Evolutionary conservation across 1,284 basidiomycete species (phyloP).

Genomic region (Athelia sp.): DNA sequence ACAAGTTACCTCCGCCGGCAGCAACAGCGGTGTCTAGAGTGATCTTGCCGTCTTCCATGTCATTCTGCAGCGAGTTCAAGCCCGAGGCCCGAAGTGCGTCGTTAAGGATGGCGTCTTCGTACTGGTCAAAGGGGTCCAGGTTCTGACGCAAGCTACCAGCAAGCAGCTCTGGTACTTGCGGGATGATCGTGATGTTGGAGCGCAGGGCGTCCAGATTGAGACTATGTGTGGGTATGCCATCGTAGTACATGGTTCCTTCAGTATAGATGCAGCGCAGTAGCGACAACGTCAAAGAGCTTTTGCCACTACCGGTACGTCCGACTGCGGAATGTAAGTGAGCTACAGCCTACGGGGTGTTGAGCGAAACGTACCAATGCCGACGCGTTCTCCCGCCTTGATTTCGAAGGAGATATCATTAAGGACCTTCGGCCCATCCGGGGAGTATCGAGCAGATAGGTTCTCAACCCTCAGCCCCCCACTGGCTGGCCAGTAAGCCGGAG

Average conservation of each 20-base stretch:
- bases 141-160: constrained; percentile 41
- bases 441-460: constrained; percentile 53
- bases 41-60: constrained; percentile 25
- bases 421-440: constrained; percentile 40
- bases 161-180: constrained; percentile 48
- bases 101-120: constrained; percentile 46
- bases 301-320: constrained; percentile 27
- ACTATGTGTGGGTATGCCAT: constrained; percentile 35
- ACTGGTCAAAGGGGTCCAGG: constrained; percentile 51
- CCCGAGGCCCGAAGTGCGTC: constrained; percentile 33
- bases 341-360: constrained; percentile 1
- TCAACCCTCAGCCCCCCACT: constrained; percentile 65
- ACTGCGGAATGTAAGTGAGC: not conserved
- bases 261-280: constrained; percentile 54
- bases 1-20: constrained; percentile 45
- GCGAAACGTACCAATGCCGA: constrained; percentile 48
- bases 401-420: constrained; percentile 51
- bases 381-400: constrained; percentile 53
- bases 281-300: constrained; percentile 46
- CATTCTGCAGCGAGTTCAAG: constrained; percentile 27
- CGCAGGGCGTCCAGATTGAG: constrained; percentile 65
- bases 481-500: constrained; percentile 78
- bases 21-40: constrained; percentile 27
- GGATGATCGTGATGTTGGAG: constrained; percentile 59
- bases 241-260: constrained; percentile 51